Evolutionary conservation across 2,329 filamentous ascomycete species (phyloP).

Genomic region (Colletotrichum sp.): DNA sequence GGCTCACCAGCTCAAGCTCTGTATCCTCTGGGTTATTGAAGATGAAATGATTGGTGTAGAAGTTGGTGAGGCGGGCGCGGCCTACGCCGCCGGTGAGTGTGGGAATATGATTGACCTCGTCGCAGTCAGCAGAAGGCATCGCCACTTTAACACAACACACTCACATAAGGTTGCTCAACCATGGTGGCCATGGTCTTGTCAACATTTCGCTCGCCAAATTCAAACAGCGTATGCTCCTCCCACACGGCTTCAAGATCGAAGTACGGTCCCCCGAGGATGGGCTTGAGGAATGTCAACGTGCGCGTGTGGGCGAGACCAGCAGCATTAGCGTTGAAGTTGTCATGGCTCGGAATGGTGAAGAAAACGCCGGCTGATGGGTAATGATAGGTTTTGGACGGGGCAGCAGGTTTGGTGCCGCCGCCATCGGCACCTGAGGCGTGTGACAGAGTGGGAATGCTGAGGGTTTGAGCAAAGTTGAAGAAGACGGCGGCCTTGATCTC

Average conservation of each 20-base stretch:
- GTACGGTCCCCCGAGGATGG: conserved; percentile 64
- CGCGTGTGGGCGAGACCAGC: conserved; percentile 71
- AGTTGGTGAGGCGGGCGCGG: conserved; percentile 63
- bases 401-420: not conserved
- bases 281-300: conserved; percentile 69
- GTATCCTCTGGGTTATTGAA: conserved; percentile 74
- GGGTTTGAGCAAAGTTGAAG: conserved; percentile 2
- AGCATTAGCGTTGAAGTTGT: conserved; percentile 54
- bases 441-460: conserved; percentile 1
- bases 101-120: conserved; percentile 16
- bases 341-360: conserved; percentile 54
- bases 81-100: conserved; percentile 73
- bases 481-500: conserved; percentile 17
- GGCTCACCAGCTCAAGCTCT: conserved; percentile 70
- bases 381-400: conserved; percentile 38
- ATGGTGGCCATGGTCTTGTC: conserved; percentile 81
- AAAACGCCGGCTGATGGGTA: conserved; percentile 40
- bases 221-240: conserved; percentile 77
- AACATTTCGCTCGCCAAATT: conserved; percentile 73
- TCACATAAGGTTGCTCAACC: conserved; percentile 81
- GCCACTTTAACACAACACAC: not conserved
- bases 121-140: not conserved
- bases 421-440: not conserved
- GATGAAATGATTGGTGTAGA: conserved; percentile 78
- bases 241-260: conserved; percentile 81